Evolutionary conservation across 257 asterid species (phyloP).

Genomic region (Ilex asprella): DNA sequence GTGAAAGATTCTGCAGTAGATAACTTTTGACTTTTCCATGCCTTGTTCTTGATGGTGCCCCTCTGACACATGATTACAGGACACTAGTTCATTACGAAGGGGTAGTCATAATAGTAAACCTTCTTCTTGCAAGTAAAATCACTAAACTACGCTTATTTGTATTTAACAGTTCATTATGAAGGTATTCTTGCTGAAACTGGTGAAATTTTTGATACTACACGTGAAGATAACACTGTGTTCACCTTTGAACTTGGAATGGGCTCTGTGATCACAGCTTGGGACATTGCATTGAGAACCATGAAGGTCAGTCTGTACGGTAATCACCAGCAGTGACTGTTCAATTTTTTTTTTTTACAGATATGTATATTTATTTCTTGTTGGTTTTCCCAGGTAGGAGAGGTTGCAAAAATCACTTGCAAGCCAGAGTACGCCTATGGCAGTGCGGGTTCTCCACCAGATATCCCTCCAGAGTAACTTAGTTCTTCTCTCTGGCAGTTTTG

Average conservation of each 20-base stretch:
- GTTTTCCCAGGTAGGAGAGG: slow-evolving; percentile 75
- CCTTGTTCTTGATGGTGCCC: not conserved
- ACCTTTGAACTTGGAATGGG: slow-evolving; percentile 81
- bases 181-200: slow-evolving; percentile 88
- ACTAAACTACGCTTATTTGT: slow-evolving; percentile 2
- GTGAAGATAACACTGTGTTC: slow-evolving; percentile 86
- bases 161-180: slow-evolving; percentile 77
- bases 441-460: slow-evolving; percentile 94
- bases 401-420: slow-evolving; percentile 83
- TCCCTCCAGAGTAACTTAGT: slow-evolving; percentile 70
- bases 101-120: too few species aligned
- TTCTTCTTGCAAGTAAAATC: not conserved
- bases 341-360: not conserved
- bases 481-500: slow-evolving; percentile 3
- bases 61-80: too few species aligned
- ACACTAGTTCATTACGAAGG: too few species aligned
- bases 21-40: too few species aligned
- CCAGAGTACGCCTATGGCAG: slow-evolving; percentile 96
- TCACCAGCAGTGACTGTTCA: not conserved
- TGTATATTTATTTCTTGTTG: slow-evolving; percentile 1
- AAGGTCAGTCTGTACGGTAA: slow-evolving; percentile 33
- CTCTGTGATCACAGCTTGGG: slow-evolving; percentile 94
- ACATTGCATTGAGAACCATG: slow-evolving; percentile 83
- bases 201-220: slow-evolving; percentile 89
- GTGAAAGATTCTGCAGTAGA: too few species aligned